phyloP scores from a whole-genome alignment of 2,329 filamentous ascomycete species.

The Aspergillus novofumigatus region DNA sequence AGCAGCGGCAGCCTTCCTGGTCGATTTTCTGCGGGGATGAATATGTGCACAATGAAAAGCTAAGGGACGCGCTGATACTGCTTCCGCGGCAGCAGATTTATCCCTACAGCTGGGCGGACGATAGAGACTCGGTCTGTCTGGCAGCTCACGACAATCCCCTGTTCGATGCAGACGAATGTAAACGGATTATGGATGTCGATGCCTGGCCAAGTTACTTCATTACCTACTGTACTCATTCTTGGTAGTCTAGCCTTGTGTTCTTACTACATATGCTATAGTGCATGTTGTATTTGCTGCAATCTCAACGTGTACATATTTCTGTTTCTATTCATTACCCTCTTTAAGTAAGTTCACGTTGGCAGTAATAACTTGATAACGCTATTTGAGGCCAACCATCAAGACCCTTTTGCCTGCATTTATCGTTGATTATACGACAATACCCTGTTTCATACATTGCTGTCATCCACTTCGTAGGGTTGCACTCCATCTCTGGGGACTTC shows the following conservation, averaged over 20 bases:
- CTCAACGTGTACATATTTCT: neutral
- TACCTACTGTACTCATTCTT: conserved; percentile 20
- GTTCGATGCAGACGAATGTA: conserved; percentile 17
- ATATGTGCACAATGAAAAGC: neutral
- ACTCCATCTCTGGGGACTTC: neutral
- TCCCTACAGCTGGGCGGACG: conserved; percentile 19
- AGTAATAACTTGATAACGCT: too few species aligned
- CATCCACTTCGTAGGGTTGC: too few species aligned
- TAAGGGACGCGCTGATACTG: conserved; percentile 11
- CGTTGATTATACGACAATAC: too few species aligned
- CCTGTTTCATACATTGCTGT: too few species aligned
- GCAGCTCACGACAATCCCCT: conserved; percentile 11
- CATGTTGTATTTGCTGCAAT: neutral
- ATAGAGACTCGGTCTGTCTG: conserved; percentile 11
- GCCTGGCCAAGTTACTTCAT: conserved; percentile 23
- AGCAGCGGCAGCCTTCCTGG: conserved; percentile 7
- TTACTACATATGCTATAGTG: neutral
- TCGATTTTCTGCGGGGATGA: conserved; percentile 10
- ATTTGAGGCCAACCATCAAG: too few species aligned
- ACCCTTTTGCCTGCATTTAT: too few species aligned
- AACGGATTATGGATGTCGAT: conserved; percentile 15
- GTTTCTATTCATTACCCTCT: too few species aligned
- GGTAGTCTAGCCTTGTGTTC: conserved; percentile 4
- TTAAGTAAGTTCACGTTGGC: too few species aligned
- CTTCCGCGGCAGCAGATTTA: conserved; percentile 16